Evolutionary conservation across 768 basidiomycete species (phyloP), one percentile per base, ranked within the genome.

Genomic region (Suillus subluteus): DNA sequence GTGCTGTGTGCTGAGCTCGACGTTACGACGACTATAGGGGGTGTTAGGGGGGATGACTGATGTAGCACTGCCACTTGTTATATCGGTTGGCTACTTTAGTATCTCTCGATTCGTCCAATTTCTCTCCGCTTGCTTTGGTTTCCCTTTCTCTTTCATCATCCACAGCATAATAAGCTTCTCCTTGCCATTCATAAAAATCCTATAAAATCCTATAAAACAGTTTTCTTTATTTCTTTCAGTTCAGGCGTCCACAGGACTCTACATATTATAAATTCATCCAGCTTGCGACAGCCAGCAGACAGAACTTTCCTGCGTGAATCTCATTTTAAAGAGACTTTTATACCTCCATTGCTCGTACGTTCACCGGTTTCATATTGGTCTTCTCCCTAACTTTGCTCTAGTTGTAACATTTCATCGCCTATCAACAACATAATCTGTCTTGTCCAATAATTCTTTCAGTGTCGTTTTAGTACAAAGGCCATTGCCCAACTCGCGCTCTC

Each of bases 391-490:
- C 48, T 63, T 30, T 59, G 7, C 46, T 30, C 30, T 59, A 71
- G 68, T 54, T 69, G 69, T 69, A 69, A 63, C 70, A 69, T 64
- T 59, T 68, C 66, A 63, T 67, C 43, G 30, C n/a, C 65, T 68
- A 69, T 65, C 65, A 64, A 21, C 56, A 50, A 50, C 32, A 69
- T 72, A 73, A 72, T 72, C 73, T 73, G 78, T 76, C 73, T 74
- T 75, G 71, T 73, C 70, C 68, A 74, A 68, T 73, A 72, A 71
- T 71, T 67, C 72, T 65, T 74, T 62, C 68, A 67, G 68, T 69
- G 66, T 67, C 68, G 44, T 52, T 63, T 63, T 68, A 67, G 52
- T 68, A 70, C 52, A 58, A 26, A 61, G 58, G 59, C 41, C 18
- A 32, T 61, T 26, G 41, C 26, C 41, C 40, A 61, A 43, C 59